A percentile compares a stretch with the other conserved stretches of the same genome.
phyloP scores from a whole-genome alignment of 83 land plant species.

The Thuja plicata region DNA sequence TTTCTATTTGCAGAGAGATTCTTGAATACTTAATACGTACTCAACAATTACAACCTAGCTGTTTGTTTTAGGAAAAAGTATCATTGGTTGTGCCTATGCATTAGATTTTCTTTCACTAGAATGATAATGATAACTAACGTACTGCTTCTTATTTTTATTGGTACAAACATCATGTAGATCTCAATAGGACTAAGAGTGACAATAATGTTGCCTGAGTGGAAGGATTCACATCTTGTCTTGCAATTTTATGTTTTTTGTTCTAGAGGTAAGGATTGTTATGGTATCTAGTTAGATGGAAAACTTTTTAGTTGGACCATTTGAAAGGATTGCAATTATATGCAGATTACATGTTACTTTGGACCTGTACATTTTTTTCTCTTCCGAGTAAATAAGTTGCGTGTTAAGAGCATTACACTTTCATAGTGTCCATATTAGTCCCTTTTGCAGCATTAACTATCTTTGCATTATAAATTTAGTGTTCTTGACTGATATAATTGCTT shows the following conservation, averaged over 20 bases:
- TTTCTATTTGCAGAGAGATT: constrained; percentile 5
- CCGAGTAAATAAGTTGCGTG: neutral
- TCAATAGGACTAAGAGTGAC: constrained; percentile 80
- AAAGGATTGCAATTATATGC: neutral
- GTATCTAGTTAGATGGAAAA: neutral
- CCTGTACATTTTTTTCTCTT: neutral
- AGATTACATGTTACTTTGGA: neutral
- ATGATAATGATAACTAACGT: neutral
- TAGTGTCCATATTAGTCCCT: no score
- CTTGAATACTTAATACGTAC: neutral
- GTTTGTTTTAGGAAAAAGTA: neutral
- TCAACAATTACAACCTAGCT: neutral
- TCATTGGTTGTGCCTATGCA: neutral
- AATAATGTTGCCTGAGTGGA: constrained; percentile 58
- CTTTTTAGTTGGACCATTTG: no score
- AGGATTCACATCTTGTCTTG: constrained; percentile 71
- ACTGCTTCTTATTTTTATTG: neutral
- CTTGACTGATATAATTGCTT: no score
- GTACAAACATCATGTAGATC: constrained; percentile 48
- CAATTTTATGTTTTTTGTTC: constrained; percentile 61
- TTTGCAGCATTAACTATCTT: no score
- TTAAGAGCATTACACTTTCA: no score
- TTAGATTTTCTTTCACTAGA: neutral
- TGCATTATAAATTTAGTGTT: no score
- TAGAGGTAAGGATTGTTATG: constrained; percentile 43